Conservation (phyloP, 441 rosid genomes). For the Pelargonium australe region DNA sequence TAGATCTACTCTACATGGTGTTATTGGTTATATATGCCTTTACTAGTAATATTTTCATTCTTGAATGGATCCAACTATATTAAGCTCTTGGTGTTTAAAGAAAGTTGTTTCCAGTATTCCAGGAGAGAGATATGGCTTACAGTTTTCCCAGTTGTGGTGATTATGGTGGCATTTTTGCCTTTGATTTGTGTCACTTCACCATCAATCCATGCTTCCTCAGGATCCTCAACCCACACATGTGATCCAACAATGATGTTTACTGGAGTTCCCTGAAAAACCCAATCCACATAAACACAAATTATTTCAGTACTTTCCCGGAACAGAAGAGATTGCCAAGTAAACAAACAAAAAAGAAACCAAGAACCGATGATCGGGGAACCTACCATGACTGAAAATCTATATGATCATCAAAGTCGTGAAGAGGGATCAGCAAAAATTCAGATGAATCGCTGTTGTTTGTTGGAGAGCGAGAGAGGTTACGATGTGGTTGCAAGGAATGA, state of each 20-base stretch:
- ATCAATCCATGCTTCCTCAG: slow-evolving; percentile 54
- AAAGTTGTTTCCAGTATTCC: neutral
- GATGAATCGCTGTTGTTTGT: neutral
- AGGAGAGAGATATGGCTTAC: slow-evolving; percentile 28
- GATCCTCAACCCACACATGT: slow-evolving; percentile 68
- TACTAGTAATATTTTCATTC: no score
- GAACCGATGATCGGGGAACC: slow-evolving; percentile 7
- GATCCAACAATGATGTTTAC: slow-evolving; percentile 64
- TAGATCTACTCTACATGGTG: neutral
- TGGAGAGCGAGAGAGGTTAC: slow-evolving; percentile 1
- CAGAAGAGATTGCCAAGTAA: slow-evolving; percentile 5
- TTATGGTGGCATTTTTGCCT: slow-evolving; percentile 40
- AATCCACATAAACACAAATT: neutral
- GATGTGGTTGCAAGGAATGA: neutral
- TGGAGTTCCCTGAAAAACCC: slow-evolving; percentile 36
- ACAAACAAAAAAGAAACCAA: neutral
- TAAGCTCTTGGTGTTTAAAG: neutral
- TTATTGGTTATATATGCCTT: no score
- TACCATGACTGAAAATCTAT: slow-evolving; percentile 22
- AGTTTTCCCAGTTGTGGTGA: slow-evolving; percentile 38
- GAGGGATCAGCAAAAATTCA: neutral
- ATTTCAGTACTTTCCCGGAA: neutral
- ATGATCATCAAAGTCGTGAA: slow-evolving; percentile 16
- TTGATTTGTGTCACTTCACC: slow-evolving; percentile 50
- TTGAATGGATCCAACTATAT: no score